phyloP scores from a whole-genome alignment of 208 protist genomes.

The Lotmaria passim region DNA sequence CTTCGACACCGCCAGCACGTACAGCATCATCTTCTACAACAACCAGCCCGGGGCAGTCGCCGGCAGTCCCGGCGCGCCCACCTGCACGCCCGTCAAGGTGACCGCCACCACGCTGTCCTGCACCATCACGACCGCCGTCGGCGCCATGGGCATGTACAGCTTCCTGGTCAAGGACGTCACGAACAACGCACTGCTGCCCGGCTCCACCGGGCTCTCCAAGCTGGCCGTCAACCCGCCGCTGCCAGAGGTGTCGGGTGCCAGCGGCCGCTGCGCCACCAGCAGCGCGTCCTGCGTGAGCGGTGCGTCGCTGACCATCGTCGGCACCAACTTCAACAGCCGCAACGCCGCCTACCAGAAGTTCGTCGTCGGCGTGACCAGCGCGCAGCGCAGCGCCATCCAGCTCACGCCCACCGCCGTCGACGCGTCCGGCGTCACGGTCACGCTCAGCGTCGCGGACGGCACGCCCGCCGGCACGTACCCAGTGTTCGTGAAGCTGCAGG shows the following conservation, averaged over 20 bases:
- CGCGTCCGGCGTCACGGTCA: conserved; percentile 23
- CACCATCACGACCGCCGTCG: conserved; percentile 8
- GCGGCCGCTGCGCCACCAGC: conserved; percentile 40
- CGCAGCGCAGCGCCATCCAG: conserved; percentile 17
- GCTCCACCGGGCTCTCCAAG: conserved; percentile 35
- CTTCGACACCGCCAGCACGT: conserved; percentile 44
- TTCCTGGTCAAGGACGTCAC: conserved; percentile 29
- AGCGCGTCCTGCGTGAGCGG: conserved; percentile 35
- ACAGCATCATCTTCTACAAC: conserved; percentile 54
- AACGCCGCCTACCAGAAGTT: conserved; percentile 31
- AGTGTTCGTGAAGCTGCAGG: conserved; percentile 36
- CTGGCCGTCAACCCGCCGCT: no score
- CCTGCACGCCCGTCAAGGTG: conserved; percentile 12
- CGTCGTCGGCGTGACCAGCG: conserved; percentile 26
- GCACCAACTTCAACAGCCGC: conserved; percentile 41
- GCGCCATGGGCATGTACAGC: not conserved
- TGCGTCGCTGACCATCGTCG: conserved; percentile 23
- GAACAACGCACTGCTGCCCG: conserved; percentile 29
- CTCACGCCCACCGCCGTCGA: not conserved
- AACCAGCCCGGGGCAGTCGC: not conserved
- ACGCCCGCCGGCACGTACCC: conserved; percentile 28
- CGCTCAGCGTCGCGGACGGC: conserved; percentile 16
- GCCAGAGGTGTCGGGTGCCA: conserved; percentile 30
- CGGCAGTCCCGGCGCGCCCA: conserved; percentile 11
- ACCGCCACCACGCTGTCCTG: conserved; percentile 32